Conservation (phyloP, 2,329 filamentous ascomycete species). For the Pestalotiopsis sp. region DNA sequence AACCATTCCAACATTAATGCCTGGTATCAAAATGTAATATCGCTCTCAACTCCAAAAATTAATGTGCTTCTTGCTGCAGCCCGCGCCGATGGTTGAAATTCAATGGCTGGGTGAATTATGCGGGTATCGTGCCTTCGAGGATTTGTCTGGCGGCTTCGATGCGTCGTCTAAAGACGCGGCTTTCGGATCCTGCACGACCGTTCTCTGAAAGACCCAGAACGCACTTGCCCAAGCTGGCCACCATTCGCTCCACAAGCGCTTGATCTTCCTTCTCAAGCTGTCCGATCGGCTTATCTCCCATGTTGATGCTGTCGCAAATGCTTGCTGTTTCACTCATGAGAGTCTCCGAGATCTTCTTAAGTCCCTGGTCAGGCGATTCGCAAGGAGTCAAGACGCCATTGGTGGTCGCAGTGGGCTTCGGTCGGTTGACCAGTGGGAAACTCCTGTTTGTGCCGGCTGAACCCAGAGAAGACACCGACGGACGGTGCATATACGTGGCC, state of each 20-base stretch:
- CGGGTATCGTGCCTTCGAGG: constrained; percentile 64
- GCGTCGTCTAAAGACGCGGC: constrained; percentile 67
- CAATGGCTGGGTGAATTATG: constrained; percentile 15
- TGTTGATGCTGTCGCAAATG: constrained; percentile 35
- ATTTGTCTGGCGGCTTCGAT: constrained; percentile 75
- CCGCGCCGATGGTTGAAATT: background rate
- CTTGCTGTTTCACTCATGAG: constrained; percentile 52
- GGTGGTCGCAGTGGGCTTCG: constrained; percentile 32
- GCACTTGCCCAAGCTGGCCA: constrained; percentile 62
- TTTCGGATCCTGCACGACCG: constrained; percentile 57
- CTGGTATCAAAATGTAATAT: background rate
- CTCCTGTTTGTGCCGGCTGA: constrained; percentile 63
- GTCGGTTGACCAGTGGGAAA: constrained; percentile 62
- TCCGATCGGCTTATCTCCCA: constrained; percentile 43
- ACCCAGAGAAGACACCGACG: constrained; percentile 59
- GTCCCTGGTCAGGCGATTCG: constrained; percentile 51
- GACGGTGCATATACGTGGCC: constrained; percentile 49
- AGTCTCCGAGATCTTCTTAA: constrained; percentile 49
- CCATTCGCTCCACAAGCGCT: constrained; percentile 60
- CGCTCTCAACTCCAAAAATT: background rate
- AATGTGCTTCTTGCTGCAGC: background rate
- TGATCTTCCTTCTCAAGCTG: constrained; percentile 59
- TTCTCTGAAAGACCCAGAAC: constrained; percentile 60
- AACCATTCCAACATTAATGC: background rate
- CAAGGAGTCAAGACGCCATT: constrained; percentile 49